Evolutionary conservation across 306 rosid genomes (phyloP).

Genomic region (Cicer bijugum): DNA sequence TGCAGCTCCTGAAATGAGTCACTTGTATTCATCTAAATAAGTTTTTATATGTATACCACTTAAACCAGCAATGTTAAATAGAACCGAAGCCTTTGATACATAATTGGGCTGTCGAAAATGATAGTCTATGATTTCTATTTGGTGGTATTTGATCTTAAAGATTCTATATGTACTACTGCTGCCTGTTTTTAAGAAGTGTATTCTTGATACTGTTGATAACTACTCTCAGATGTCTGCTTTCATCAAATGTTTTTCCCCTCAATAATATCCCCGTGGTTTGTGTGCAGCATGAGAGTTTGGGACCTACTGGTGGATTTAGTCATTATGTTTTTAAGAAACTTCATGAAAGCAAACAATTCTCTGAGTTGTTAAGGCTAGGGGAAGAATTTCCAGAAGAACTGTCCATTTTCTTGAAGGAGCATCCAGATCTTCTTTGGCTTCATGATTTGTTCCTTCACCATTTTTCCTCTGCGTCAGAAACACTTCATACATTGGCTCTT

Average conservation of each 20-base stretch:
- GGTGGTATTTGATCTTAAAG: slow-evolving; percentile 20
- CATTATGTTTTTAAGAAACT: slow-evolving; percentile 79
- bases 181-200: slow-evolving; percentile 4
- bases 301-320: slow-evolving; percentile 92
- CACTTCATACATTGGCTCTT: slow-evolving; percentile 83
- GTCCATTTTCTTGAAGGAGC: slow-evolving; percentile 77
- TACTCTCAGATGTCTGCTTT: slow-evolving; percentile 25
- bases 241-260: slow-evolving; percentile 33
- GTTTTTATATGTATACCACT: not conserved
- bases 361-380: slow-evolving; percentile 90
- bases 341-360: slow-evolving; percentile 69
- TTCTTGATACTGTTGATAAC: slow-evolving; percentile 29
- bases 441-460: slow-evolving; percentile 90
- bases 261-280: slow-evolving; percentile 46
- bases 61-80: slow-evolving; percentile 15
- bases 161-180: slow-evolving; percentile 32
- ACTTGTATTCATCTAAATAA: slow-evolving; percentile 16
- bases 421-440: slow-evolving; percentile 91
- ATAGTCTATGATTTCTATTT: slow-evolving; percentile 11
- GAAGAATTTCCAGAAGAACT: slow-evolving; percentile 93
- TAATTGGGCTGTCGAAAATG: not conserved
- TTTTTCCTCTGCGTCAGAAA: slow-evolving; percentile 84
- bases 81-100: slow-evolving; percentile 28
- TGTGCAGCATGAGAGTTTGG: slow-evolving; percentile 89
- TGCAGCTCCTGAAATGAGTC: slow-evolving; percentile 24